Conservation (phyloP, 257 asterid genomes). For the Solanum appendiculatum region DNA sequence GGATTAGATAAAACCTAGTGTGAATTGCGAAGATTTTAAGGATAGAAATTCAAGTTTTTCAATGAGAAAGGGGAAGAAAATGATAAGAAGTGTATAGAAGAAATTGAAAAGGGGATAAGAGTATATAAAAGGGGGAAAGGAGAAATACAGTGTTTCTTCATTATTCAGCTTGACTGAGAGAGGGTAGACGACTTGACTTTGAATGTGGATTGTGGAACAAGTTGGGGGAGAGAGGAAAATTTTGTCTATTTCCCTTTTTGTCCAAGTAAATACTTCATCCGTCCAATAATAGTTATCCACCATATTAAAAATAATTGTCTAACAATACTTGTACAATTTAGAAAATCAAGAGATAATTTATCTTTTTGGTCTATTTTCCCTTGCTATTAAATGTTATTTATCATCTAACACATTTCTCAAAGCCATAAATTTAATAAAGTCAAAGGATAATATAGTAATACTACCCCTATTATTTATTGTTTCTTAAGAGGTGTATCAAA, state of each 20-base stretch:
- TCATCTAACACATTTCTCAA: no score
- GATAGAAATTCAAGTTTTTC: neutral
- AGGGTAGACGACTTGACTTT: constrained; percentile 3
- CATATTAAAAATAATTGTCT: no score
- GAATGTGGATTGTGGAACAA: neutral
- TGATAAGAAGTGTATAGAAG: neutral
- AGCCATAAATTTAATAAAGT: no score
- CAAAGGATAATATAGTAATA: no score
- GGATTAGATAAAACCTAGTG: neutral
- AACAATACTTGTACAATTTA: no score
- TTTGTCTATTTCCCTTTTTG: neutral
- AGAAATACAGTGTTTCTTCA: neutral
- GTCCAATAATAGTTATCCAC: no score
- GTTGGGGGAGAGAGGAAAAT: neutral
- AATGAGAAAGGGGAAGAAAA: neutral
- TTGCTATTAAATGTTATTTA: no score
- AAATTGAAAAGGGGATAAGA: neutral
- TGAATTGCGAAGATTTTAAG: neutral
- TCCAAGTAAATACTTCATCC: no score
- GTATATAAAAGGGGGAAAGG: neutral
- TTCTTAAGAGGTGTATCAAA: no score
- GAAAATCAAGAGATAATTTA: no score
- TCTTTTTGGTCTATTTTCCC: no score
- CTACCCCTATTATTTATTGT: no score
- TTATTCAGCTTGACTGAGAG: constrained; percentile 5